phyloP scores from a whole-genome alignment of 73 alveolate genomes.

The Paramecium octaurelia region DNA sequence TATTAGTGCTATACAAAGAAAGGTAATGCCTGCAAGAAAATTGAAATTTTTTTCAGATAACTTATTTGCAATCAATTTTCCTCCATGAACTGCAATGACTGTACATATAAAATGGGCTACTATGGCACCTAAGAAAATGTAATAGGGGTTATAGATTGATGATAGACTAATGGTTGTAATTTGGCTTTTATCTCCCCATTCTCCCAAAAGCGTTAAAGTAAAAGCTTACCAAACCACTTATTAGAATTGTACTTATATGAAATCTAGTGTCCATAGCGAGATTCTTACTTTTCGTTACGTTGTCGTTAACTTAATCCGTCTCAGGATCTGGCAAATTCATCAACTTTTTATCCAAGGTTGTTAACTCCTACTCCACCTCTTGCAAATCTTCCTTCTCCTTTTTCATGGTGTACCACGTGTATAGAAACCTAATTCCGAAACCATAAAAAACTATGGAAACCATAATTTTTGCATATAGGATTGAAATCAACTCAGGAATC shows the following conservation, averaged over 20 bases:
- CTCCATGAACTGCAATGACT: slow-evolving; percentile 61
- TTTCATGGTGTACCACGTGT: neutral
- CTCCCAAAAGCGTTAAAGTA: slow-evolving; percentile 51
- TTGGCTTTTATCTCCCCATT: slow-evolving; percentile 62
- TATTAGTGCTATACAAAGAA: slow-evolving; percentile 6
- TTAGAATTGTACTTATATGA: neutral
- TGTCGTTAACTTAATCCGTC: neutral
- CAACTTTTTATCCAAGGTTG: neutral
- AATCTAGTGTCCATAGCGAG: neutral
- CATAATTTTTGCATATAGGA: neutral
- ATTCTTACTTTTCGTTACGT: neutral
- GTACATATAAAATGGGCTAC: slow-evolving; percentile 65
- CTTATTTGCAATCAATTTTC: slow-evolving; percentile 59
- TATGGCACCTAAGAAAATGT: slow-evolving; percentile 53
- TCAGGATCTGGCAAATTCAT: slow-evolving; percentile 46
- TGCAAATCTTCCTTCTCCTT: slow-evolving; percentile 8
- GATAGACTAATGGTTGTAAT: slow-evolving; percentile 49
- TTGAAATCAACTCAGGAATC: neutral
- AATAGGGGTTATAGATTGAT: slow-evolving; percentile 22
- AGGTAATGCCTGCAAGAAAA: slow-evolving; percentile 57
- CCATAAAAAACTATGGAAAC: neutral
- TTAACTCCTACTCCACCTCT: slow-evolving; percentile 21
- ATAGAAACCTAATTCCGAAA: neutral
- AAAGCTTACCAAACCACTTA: slow-evolving; percentile 45
- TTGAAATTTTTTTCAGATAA: slow-evolving; percentile 57